These are phyloP conservation scores for Mortierella sp. DNA, from an alignment of 371 early-diverging fungal genomes.

Conservation along the genomic window DNA sequence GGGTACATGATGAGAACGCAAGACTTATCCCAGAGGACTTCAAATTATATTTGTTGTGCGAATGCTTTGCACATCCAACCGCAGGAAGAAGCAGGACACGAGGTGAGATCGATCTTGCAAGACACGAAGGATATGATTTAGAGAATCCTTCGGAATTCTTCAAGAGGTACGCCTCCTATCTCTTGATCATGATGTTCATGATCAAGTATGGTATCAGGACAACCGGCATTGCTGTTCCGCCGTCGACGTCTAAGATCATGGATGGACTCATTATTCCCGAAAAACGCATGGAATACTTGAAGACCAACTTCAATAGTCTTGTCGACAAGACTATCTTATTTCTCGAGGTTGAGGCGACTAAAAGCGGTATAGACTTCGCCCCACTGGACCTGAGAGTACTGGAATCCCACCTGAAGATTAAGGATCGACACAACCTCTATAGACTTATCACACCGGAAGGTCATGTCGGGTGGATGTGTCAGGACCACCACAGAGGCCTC, in stretches of 20 bases:
- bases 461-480: conserved; percentile 29
- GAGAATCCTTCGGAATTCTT: conserved; percentile 26
- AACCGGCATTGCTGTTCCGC: conserved; percentile 14
- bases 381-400: conserved; percentile 11
- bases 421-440: conserved; percentile 19
- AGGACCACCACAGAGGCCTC: conserved; percentile 8
- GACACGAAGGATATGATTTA: conserved; percentile 29
- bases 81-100: not conserved
- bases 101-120: conserved; percentile 29
- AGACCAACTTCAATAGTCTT: not conserved
- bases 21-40: conserved; percentile 20
- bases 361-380: not conserved
- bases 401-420: conserved; percentile 4
- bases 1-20: not conserved
- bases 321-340: conserved; percentile 2
- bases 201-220: conserved; percentile 18
- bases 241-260: too few species aligned
- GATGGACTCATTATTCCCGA: conserved; percentile 8
- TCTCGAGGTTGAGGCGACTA: not conserved
- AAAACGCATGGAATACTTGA: not conserved
- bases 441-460: conserved; percentile 10
- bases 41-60: conserved; percentile 33
- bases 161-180: conserved; percentile 26
- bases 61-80: conserved; percentile 22
- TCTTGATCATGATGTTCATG: conserved; percentile 26